Evolutionary conservation across 768 basidiomycete genomes (phyloP).

Genomic region (Boletus pseudo-olivaceus): DNA sequence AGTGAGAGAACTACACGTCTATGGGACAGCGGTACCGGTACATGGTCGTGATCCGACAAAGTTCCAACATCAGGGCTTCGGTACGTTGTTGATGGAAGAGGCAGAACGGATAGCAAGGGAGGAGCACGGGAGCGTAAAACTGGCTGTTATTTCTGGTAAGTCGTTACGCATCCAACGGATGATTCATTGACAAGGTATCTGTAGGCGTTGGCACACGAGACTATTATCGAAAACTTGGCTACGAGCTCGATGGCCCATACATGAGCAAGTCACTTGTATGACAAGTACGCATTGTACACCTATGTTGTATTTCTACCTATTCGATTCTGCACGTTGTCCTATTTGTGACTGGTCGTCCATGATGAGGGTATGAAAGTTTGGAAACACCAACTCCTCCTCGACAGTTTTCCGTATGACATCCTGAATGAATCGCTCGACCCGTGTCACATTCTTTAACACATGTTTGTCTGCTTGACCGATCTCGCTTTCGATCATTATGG

Average conservation of each 20-base stretch:
- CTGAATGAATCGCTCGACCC: constrained; percentile 93
- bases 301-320: constrained; percentile 9
- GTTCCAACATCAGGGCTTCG: constrained; percentile 97
- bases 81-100: constrained; percentile 97
- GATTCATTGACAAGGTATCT: constrained; percentile 1
- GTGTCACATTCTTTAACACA: constrained; percentile 90
- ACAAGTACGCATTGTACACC: constrained; percentile 12
- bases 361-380: constrained; percentile 85
- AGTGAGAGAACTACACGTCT: constrained; percentile 94
- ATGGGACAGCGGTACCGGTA: constrained; percentile 96
- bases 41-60: constrained; percentile 97
- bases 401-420: constrained; percentile 93
- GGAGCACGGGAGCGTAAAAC: constrained; percentile 92
- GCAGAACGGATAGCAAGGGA: constrained; percentile 96
- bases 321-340: background rate
- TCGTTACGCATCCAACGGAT: background rate
- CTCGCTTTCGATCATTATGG: constrained; percentile 92
- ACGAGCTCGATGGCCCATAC: constrained; percentile 93
- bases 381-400: constrained; percentile 94
- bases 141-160: constrained; percentile 95
- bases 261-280: constrained; percentile 84
- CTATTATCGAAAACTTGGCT: constrained; percentile 93
- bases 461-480: constrained; percentile 96
- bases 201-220: constrained; percentile 93
- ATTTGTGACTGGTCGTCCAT: constrained; percentile 39